These are phyloP conservation scores for Fusarium sp. DNA, from an alignment of 2,329 filamentous ascomycete genomes.

Conservation along the genomic window DNA sequence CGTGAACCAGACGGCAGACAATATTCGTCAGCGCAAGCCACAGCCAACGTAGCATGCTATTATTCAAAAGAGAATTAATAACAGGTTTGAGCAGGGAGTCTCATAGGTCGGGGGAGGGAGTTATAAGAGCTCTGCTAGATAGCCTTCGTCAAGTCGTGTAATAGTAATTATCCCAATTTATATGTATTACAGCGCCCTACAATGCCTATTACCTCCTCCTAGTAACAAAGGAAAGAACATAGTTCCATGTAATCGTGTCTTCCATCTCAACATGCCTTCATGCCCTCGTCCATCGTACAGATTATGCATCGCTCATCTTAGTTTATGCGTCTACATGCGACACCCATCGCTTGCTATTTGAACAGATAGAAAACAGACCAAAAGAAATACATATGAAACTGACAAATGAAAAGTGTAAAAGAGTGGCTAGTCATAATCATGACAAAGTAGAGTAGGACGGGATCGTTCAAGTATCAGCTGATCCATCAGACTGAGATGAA, in stretches of 20 bases:
- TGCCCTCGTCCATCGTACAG: slow-evolving; percentile 22
- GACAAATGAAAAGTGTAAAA: slow-evolving; percentile 9
- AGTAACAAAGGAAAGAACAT: slow-evolving; percentile 5
- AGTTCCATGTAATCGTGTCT: background rate
- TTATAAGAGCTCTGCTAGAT: too few species aligned
- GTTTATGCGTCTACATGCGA: slow-evolving; percentile 23
- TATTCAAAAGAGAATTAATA: too few species aligned
- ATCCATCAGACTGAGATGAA: slow-evolving; percentile 35
- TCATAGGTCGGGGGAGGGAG: too few species aligned
- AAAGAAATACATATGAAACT: background rate
- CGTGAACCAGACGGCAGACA: too few species aligned
- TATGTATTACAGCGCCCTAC: slow-evolving; percentile 3
- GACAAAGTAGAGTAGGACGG: slow-evolving; percentile 13
- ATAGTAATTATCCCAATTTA: background rate
- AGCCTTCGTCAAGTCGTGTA: too few species aligned
- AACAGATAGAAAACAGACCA: background rate
- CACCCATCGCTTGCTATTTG: slow-evolving; percentile 16
- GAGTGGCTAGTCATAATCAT: slow-evolving; percentile 24
- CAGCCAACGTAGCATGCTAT: too few species aligned
- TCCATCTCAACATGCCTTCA: background rate
- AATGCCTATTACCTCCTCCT: slow-evolving; percentile 8
- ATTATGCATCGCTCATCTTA: slow-evolving; percentile 34
- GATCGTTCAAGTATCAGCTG: slow-evolving; percentile 25
- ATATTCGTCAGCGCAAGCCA: too few species aligned
- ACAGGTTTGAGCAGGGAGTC: too few species aligned